Evolutionary conservation across 176 grass and related monocot genomes (phyloP).

Genomic region (Thalia dealbata): DNA sequence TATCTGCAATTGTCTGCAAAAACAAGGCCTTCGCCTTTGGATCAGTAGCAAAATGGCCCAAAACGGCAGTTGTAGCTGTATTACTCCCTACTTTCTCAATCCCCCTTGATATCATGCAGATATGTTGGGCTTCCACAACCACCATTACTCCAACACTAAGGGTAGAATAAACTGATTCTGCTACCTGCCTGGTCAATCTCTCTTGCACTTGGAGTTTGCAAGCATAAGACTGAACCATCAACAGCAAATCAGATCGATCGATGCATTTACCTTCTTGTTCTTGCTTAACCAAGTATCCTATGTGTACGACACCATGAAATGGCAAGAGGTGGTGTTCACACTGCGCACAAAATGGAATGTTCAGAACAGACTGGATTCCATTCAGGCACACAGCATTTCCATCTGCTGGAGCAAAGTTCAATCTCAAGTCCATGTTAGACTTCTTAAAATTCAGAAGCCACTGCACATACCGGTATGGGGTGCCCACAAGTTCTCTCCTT

Average conservation of each 20-base stretch:
- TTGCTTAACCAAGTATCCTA: constrained; percentile 42
- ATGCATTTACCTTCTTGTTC: constrained; percentile 30
- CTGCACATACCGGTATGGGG: constrained; percentile 67
- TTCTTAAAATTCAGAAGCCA: constrained; percentile 80
- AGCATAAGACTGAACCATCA: constrained; percentile 65
- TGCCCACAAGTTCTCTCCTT: constrained; percentile 67
- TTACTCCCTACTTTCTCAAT: constrained; percentile 89
- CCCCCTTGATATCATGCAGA: constrained; percentile 90
- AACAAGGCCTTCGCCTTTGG: constrained; percentile 43
- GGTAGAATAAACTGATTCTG: constrained; percentile 56
- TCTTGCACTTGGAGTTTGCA: constrained; percentile 99
- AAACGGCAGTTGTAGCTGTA: constrained; percentile 74
- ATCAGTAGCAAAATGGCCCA: constrained; percentile 68
- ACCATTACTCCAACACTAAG: constrained; percentile 47
- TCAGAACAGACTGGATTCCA: constrained; percentile 42
- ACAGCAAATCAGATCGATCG: constrained; percentile 44
- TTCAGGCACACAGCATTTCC: constrained; percentile 23
- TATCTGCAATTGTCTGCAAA: constrained; percentile 40
- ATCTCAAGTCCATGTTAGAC: constrained; percentile 39
- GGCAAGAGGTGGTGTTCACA: constrained; percentile 92
- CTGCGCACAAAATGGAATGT: constrained; percentile 78
- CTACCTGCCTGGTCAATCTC: constrained; percentile 96
- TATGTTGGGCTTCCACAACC: constrained; percentile 87
- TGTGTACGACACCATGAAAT: constrained; percentile 80
- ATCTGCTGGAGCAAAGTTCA: constrained; percentile 23